Conservation (phyloP, 1,284 basidiomycete species). For the Anthracocystis walkeri region DNA sequence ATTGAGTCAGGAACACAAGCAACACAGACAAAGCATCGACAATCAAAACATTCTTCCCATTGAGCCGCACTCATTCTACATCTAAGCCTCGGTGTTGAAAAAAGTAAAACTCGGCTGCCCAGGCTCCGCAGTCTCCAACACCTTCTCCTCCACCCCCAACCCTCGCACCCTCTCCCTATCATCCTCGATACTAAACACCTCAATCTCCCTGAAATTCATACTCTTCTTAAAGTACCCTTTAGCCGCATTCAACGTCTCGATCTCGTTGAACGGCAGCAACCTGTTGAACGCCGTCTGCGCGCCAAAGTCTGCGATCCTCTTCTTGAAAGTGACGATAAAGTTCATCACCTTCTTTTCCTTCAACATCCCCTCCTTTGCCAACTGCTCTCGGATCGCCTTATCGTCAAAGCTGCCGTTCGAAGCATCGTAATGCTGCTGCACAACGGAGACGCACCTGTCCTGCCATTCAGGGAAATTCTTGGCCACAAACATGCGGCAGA, state of each 20-base stretch:
- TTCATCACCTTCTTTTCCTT: conserved; percentile 98
- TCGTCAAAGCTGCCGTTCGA: conserved; percentile 82
- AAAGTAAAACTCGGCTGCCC: conserved; percentile 71
- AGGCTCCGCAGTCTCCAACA: conserved; percentile 88
- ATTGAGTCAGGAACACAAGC: too few species aligned
- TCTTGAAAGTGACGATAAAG: conserved; percentile 92
- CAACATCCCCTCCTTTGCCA: conserved; percentile 82
- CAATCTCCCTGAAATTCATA: conserved; percentile 80
- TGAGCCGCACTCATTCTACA: not conserved
- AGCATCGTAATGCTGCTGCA: conserved; percentile 79
- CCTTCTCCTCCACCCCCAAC: conserved; percentile 76
- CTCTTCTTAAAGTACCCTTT: conserved; percentile 82
- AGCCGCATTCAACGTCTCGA: conserved; percentile 75
- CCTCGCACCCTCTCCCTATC: conserved; percentile 73
- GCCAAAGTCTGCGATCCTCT: conserved; percentile 84
- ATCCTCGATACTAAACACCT: conserved; percentile 80
- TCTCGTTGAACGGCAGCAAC: conserved; percentile 87
- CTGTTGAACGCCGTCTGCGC: conserved; percentile 85
- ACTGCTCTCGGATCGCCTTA: conserved; percentile 78
- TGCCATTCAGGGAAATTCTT: conserved; percentile 95
- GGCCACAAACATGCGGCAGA: conserved; percentile 88
- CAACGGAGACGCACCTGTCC: conserved; percentile 80
- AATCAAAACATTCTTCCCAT: not conserved
- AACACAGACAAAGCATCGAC: not conserved
- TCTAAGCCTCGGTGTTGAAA: conserved; percentile 27